Base-by-base conservation (phyloP, 768 basidiomycete species). In the Lentinula lateritia region DNA sequence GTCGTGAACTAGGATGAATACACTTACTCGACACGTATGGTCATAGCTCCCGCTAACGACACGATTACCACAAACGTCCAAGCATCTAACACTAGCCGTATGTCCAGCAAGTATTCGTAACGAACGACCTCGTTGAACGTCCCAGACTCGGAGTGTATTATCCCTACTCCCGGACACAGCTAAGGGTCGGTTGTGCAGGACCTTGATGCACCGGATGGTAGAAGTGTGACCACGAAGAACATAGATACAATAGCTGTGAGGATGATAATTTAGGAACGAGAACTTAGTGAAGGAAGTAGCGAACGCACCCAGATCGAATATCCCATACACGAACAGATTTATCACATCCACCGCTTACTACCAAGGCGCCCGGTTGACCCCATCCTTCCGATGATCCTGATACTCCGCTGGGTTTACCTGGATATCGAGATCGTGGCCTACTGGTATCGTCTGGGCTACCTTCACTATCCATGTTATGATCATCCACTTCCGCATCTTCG, bases 11-110 rank as follows among this genome's bases (percentile, higher is more conserved):
- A 3, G 3, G 3, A 28, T 28, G 28, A 28, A 28, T 28, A 28
- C 3, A 75, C 84, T 52, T 59, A 96, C 91, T 64, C 95, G 81
- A 67, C 89, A 91, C 16, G 88, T 95, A 50, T 82, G 79, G 72
- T 99, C 96, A 72, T 99, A 98, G 70, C 94, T 95, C 38, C 95
- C 96, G 66, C 92, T 95, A 41, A 95, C 95, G 12, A 89, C 88
- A 66, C 76, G 80, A 64, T 86, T 87, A 28, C 93, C 96, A 66
- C 84, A 88, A 10, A 95, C 87, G 71, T 98, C 96, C 35, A 98
- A 75, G 70, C 93, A 93, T 50, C 96, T 76, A 13, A 98, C 95
- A 66, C 90, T 93, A 45, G 83, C 78, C 32, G 77, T 74, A 70
- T 99, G 96, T 0, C 96, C 96, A 18, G 76, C 73, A 36, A 99